These are phyloP conservation scores for Daldinia sp. DNA, from an alignment of 2,329 filamentous ascomycete species.

Conservation along the genomic window DNA sequence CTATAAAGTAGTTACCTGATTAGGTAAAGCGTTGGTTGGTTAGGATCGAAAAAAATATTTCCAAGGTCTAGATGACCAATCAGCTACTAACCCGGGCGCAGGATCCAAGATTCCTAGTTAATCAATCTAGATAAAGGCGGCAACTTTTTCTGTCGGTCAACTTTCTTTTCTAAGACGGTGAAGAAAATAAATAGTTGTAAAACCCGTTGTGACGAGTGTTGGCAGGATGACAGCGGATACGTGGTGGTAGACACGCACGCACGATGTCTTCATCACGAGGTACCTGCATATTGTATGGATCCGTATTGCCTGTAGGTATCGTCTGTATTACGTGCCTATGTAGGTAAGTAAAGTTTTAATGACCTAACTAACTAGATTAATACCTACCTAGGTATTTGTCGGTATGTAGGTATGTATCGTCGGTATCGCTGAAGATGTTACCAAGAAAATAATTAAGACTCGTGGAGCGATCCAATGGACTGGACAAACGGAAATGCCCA, in stretches of 20 bases:
- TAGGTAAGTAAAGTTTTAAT: neutral
- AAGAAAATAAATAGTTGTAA: neutral
- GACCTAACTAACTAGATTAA: no score
- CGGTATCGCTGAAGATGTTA: neutral
- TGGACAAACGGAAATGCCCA: conserved; percentile 23
- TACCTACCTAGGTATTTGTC: no score
- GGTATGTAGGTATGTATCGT: no score
- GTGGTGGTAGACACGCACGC: neutral
- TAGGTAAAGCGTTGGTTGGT: conserved; percentile 21
- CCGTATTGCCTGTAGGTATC: neutral
- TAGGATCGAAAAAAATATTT: conserved; percentile 18
- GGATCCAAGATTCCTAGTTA: conserved; percentile 6
- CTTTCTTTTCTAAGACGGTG: neutral
- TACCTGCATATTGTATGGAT: neutral
- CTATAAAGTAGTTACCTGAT: conserved; percentile 22
- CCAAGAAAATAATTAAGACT: conserved; percentile 2
- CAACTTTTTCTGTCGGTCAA: conserved; percentile 17
- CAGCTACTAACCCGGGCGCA: conserved; percentile 4
- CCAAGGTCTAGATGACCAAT: conserved; percentile 15
- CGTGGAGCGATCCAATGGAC: neutral
- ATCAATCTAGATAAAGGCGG: conserved; percentile 28
- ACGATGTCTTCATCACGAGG: conserved; percentile 4
- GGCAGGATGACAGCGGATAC: conserved; percentile 2
- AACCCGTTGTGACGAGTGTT: neutral
- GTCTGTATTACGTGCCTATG: neutral